Base-by-base conservation (phyloP, 2,329 filamentous ascomycete genomes). In the Diplodia mutila region DNA sequence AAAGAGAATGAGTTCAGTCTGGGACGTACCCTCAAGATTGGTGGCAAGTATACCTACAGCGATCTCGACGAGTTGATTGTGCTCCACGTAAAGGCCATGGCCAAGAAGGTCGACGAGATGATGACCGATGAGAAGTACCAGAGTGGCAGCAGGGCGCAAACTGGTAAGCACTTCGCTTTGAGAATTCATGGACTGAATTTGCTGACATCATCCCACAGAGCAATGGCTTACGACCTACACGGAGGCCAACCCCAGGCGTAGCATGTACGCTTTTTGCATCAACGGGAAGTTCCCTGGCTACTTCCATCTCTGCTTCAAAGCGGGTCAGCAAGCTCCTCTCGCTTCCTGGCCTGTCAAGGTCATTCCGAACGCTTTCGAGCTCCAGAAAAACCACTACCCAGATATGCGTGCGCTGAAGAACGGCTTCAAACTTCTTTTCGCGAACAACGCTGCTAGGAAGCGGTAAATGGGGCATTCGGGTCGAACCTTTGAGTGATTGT, bases 31-130 rank as follows among this genome's bases (percentile, higher is more conserved):
- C 85, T 99, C 65, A 91, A 92, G 71, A 92, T 99, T 65, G 91
- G 89, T 39, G 91, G 92, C 73, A 94, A 94, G 78, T 94, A 93
- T 80, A 94, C 88, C 8, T 99, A 99, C 82, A 93, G 89, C 69
- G 95, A 99, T 89, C 84, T 99, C 69, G 95, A 99, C 80, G 95
- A 99, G 79, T 81, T 99, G 82, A 98, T 99, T 72, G 94, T 97
- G 76, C 91, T 95, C 75, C 95, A 99, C 77, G 92, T 99, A 76
- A 95, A 97, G 82, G 92, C 94, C 64, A 99, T 98, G 95, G 91
- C 93, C 21, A 92, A 91, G 80, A 99, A 99, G 85, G 94, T 98
- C 63, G 93, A 97, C 72, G 94, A 99, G 83, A 90, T 99, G 84
- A 95, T 93, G 85, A 88, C 90, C 71, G 90, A 97, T 78, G 94